Evolutionary conservation across 352 stramenopile genomes (phyloP).

Genomic region (Phytophthora lateralis): DNA sequence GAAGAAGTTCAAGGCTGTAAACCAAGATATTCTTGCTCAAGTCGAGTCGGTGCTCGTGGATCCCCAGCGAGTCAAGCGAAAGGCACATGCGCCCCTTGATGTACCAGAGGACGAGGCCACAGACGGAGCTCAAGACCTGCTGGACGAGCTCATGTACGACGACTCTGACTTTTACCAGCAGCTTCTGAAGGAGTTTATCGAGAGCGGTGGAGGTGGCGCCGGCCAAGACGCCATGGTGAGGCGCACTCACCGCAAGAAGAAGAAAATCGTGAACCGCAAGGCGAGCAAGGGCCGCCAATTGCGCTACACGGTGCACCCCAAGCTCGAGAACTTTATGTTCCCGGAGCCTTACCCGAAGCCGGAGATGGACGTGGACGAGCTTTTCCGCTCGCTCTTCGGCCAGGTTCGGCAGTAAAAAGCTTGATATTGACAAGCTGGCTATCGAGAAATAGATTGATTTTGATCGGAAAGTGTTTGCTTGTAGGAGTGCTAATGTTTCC

Average conservation of each 20-base stretch:
- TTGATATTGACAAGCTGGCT: slow-evolving; percentile 8
- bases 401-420: slow-evolving; percentile 49
- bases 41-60: slow-evolving; percentile 87
- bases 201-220: slow-evolving; percentile 61
- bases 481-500: slow-evolving; percentile 13
- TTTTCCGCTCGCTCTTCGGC: slow-evolving; percentile 87
- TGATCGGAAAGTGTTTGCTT: slow-evolving; percentile 22
- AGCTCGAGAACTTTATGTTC: slow-evolving; percentile 92
- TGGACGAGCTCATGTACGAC: slow-evolving; percentile 89
- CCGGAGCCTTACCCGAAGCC: slow-evolving; percentile 77
- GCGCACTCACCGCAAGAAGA: slow-evolving; percentile 83
- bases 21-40: slow-evolving; percentile 86
- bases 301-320: slow-evolving; percentile 85
- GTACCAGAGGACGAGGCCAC: slow-evolving; percentile 35
- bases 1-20: slow-evolving; percentile 91
- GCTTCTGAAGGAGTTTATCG: slow-evolving; percentile 89
- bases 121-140: slow-evolving; percentile 43
- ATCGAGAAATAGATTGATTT: slow-evolving; percentile 27
- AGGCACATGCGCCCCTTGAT: slow-evolving; percentile 75
- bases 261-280: slow-evolving; percentile 89
- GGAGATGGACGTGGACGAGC: slow-evolving; percentile 84
- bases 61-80: slow-evolving; percentile 80
- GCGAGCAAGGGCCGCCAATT: slow-evolving; percentile 85
- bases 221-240: slow-evolving; percentile 54
- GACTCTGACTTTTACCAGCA: slow-evolving; percentile 91